Evolutionary conservation across 177 flowering plant genomes (phyloP), one percentile per base, ranked within the genome.

Genomic region (Vitis hybrid): DNA sequence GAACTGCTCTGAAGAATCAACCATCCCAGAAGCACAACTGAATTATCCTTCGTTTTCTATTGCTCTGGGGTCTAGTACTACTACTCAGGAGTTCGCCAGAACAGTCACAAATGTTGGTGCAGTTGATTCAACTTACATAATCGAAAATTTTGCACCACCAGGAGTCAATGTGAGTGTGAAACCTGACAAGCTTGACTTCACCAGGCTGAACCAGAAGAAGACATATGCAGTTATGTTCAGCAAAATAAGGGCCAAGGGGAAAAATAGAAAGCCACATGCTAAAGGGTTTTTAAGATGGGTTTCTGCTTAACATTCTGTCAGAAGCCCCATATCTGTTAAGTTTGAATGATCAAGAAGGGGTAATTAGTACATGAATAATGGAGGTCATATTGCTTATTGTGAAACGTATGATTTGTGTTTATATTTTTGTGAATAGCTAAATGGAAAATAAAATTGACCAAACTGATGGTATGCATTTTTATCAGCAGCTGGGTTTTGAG

Each of bases 1-100:
- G 2, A 60, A 60, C 39, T 78, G 78, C 58, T 63, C 76, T 13
- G n/a, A 39, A 11, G 62, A 18, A 29, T 4, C 59, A 26, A 68
- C 49, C 22, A 78, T 74, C 16, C 65, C 61, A 1, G 76, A 71
- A 66, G 75, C 59, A 39, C 55, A 75, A 52, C 66, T 78, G 5
- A 78, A 74, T 56, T 74, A 78, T 55, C 81, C 78, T 48, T 78
- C 81, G 51, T 71, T 74, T 64, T 33, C 72, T 7, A 21, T 74
- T 18, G 29, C 56, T 39, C 48, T 71, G 5, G 71, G 73, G 33
- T 51, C 64, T 29, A 49, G 0, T 26, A 26, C 29, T 26, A 26
- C 29, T 26, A 26, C 51, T 7, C 62, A 67, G 29, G 15, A 8
- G 51, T 62, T 45, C 31, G 13, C 70, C 16, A 75, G 81, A 56